Evolutionary conservation across 805 yeast genomes (phyloP).

Genomic region (Yueomyces sp.): DNA sequence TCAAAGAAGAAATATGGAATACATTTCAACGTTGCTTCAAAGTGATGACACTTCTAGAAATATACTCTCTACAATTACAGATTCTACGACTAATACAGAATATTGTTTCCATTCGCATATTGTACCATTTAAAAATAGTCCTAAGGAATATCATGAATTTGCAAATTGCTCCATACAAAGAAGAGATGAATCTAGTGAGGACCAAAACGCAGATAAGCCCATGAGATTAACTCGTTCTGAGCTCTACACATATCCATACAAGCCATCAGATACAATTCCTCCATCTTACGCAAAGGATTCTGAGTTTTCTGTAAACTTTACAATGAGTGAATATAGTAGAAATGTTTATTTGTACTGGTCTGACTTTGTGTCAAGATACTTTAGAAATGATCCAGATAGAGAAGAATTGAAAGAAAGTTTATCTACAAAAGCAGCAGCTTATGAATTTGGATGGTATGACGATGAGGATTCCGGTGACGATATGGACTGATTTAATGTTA

Average conservation of each 20-base stretch:
- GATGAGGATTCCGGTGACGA: slow-evolving; percentile 34
- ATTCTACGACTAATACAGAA: background rate
- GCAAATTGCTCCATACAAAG: slow-evolving; percentile 11
- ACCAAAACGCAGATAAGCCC: background rate
- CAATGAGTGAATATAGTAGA: slow-evolving; percentile 18
- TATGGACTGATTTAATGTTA: background rate
- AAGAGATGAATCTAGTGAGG: background rate
- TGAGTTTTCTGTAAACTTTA: slow-evolving; percentile 5
- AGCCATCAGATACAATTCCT: slow-evolving; percentile 20
- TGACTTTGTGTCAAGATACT: slow-evolving; percentile 18
- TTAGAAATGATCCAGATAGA: slow-evolving; percentile 33
- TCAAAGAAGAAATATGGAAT: slow-evolving; percentile 12
- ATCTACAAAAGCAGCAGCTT: slow-evolving; percentile 30
- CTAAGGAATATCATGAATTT: slow-evolving; percentile 8
- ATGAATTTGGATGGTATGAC: slow-evolving; percentile 38
- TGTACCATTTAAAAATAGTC: slow-evolving; percentile 3
- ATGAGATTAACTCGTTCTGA: background rate
- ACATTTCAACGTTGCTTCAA: slow-evolving; percentile 7
- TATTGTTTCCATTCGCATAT: slow-evolving; percentile 14
- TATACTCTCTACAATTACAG: slow-evolving; percentile 11
- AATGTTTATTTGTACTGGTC: slow-evolving; percentile 20
- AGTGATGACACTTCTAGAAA: slow-evolving; percentile 12
- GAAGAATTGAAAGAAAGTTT: slow-evolving; percentile 40
- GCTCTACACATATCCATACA: slow-evolving; percentile 10
- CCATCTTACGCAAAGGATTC: slow-evolving; percentile 6